Base-by-base conservation (phyloP, 2,329 filamentous ascomycete genomes). In the Cadophora luteo-olivacea region DNA sequence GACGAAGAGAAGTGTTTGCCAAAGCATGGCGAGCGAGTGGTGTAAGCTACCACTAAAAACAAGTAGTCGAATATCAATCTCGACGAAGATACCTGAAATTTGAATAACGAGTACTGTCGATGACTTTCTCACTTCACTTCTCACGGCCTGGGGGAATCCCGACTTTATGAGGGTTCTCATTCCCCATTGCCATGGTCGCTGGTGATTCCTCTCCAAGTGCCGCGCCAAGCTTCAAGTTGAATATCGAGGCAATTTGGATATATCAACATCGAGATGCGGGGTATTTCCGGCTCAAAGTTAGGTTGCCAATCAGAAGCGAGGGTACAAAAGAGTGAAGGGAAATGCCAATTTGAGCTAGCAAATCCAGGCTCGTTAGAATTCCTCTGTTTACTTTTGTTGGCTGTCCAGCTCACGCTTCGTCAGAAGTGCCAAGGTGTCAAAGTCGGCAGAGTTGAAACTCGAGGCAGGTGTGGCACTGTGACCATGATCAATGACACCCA, bases 191-290 rank as follows among this genome's bases (percentile, higher is more conserved):
- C 51, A 54, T 54, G 51, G 51, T 54, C 51, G 24, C 25, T 54
- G 51, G 19, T 12, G 14, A 54, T 32, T 54, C 12, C 19, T 8
- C 7, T 54, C 14, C 25, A 54, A 54, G 51, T 54, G 51, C 51
- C 51, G 51, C 25, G 51, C 51, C 51, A 54, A 54, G 51, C 51
- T 54, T 54, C 3, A 4, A 3, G 12, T 32, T 19, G 24, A 32
- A 54, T 32, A 32, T 54, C 24, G 51, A 54, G 25, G 51, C 51
- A 54, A 54, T 54, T 29, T 54, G 51, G 51, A 54, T 54, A 54
- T 54, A 54, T 54, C 51, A 54, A 54, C 25, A 32, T 19, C 51
- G 9, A 24, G 24, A 32, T 54, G 51, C 51, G 51, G 51, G 51
- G 51, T 54, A 32, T 54, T 32, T 52, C 49, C 51, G 51, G 51